Conservation (phyloP, 2,329 filamentous ascomycete genomes). For the Triangularia setosa region DNA sequence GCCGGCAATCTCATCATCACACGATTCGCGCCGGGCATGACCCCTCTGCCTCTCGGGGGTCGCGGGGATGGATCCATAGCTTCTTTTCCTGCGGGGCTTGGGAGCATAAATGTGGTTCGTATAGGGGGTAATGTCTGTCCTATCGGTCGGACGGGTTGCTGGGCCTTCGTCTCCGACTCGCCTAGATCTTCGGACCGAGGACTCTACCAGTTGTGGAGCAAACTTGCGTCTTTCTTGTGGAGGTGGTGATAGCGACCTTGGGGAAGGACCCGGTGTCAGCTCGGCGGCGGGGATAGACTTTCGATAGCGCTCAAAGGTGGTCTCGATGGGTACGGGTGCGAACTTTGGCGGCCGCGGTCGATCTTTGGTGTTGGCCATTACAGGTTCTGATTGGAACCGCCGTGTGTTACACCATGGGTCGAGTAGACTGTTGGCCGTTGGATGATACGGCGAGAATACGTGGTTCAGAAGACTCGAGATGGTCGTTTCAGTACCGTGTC, state of each 20-base stretch:
- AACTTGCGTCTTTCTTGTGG: slow-evolving; percentile 44
- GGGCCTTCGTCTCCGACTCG: slow-evolving; percentile 61
- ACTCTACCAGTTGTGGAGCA: slow-evolving; percentile 77
- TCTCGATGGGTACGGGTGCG: slow-evolving; percentile 68
- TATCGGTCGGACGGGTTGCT: slow-evolving; percentile 61
- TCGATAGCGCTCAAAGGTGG: slow-evolving; percentile 59
- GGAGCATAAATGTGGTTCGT: slow-evolving; percentile 58
- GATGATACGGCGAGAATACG: neutral
- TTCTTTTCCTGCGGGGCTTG: slow-evolving; percentile 40
- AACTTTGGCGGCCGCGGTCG: slow-evolving; percentile 57
- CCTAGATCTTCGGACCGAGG: slow-evolving; percentile 63
- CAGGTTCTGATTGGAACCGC: neutral
- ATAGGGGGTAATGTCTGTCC: slow-evolving; percentile 67
- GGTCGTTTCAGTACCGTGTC: too few species aligned
- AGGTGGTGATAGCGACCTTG: slow-evolving; percentile 44
- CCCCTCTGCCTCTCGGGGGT: slow-evolving; percentile 31
- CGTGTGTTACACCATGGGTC: slow-evolving; percentile 6
- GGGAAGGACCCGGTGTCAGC: slow-evolving; percentile 56
- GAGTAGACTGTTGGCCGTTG: neutral
- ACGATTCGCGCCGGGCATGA: slow-evolving; percentile 60
- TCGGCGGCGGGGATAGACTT: slow-evolving; percentile 40
- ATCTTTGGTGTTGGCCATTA: slow-evolving; percentile 38
- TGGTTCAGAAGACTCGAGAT: too few species aligned
- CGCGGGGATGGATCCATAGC: slow-evolving; percentile 33
- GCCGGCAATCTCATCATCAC: slow-evolving; percentile 70